phyloP scores from a whole-genome alignment of 78 protist species.

The Paulinella micropora region DNA sequence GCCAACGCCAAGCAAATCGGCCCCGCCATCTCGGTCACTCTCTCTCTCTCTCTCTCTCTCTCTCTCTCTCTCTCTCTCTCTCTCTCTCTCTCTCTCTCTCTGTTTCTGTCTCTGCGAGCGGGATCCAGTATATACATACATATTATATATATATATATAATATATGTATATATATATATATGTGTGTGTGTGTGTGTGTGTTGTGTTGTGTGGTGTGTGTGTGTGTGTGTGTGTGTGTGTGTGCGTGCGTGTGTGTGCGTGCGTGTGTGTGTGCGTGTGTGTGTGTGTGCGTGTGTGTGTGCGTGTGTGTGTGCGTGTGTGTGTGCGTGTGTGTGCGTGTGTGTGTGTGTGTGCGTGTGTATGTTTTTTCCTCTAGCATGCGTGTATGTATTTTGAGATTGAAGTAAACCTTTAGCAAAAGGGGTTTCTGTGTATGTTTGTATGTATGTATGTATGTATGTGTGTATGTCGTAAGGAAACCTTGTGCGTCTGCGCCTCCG shows the following conservation, averaged over 20 bases:
- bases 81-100: background rate
- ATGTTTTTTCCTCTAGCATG: too few relatives aligned
- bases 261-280: background rate
- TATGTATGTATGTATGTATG: too few relatives aligned
- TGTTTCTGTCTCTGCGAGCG: background rate
- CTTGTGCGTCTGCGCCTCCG: too few relatives aligned
- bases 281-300: background rate
- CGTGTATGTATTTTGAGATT: too few relatives aligned
- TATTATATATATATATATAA: background rate
- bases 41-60: background rate
- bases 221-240: background rate
- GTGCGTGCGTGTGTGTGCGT: background rate
- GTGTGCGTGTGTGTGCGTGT: background rate
- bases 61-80: background rate
- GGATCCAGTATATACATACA: background rate
- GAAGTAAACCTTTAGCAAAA: too few relatives aligned
- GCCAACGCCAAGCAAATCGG: background rate
- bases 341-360: background rate
- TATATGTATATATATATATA: background rate
- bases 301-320: background rate
- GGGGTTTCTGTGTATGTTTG: too few relatives aligned
- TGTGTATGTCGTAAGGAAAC: too few relatives aligned
- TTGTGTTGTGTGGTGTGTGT: background rate
- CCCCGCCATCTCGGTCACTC: too few relatives aligned
- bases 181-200: background rate